Percentiles rank a stretch among this genome's conserved stretches.
Evolutionary conservation across 1,284 basidiomycete species (phyloP).

Genomic region (Cryptococcus deneoformans): DNA sequence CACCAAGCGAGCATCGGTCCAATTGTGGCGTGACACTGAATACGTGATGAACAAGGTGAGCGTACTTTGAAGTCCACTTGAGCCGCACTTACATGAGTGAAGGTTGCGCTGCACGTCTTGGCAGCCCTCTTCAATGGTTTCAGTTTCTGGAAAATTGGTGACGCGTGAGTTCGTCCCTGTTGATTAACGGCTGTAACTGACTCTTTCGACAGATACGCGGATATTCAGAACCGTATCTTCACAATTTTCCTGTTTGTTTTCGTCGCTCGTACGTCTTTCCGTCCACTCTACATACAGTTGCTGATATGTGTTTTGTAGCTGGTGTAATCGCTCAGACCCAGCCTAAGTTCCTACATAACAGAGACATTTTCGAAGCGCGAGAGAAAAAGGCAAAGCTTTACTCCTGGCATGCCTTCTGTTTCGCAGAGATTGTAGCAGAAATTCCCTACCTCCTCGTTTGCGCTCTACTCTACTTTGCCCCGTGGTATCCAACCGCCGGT

Average conservation of each 20-base stretch:
- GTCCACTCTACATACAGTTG: conserved; percentile 23
- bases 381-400: conserved; percentile 49
- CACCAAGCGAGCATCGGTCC: conserved; percentile 30
- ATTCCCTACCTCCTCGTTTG: conserved; percentile 55
- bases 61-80: conserved; percentile 60
- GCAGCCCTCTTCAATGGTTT: conserved; percentile 52
- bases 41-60: conserved; percentile 45
- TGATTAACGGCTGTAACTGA: conserved; percentile 5
- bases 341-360: conserved; percentile 52
- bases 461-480: conserved; percentile 48
- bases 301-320: conserved; percentile 42
- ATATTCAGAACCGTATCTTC: conserved; percentile 80
- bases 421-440: conserved; percentile 46
- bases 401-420: conserved; percentile 39
- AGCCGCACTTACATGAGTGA: conserved; percentile 51
- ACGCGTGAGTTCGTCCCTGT: conserved; percentile 42
- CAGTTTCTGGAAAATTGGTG: conserved; percentile 64
- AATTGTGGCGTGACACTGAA: conserved; percentile 41
- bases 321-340: conserved; percentile 49
- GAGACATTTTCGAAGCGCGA: conserved; percentile 65
- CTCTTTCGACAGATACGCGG: conserved; percentile 53
- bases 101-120: background rate
- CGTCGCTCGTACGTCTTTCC: background rate
- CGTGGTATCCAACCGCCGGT: conserved; percentile 49
- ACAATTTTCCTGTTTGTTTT: conserved; percentile 49